These are phyloP conservation scores for Fulvia fulva DNA, from an alignment of 2,329 filamentous ascomycete genomes.

Conservation along the genomic window DNA sequence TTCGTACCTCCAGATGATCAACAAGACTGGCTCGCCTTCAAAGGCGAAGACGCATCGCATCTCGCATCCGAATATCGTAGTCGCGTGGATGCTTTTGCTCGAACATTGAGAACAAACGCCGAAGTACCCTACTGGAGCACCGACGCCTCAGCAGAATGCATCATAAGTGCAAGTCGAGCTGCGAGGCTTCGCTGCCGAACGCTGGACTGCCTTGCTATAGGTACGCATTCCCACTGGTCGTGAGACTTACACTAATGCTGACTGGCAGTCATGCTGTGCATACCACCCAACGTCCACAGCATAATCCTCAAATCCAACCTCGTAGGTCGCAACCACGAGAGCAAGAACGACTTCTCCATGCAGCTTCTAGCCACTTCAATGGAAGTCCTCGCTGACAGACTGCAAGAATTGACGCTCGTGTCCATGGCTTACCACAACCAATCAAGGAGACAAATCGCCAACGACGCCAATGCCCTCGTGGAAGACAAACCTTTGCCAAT, in stretches of 20 bases:
- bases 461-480: not conserved
- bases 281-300: conserved; percentile 2
- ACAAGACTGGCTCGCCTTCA: conserved; percentile 2
- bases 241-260: not conserved
- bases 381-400: conserved; percentile 1
- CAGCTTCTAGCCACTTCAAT: conserved; percentile 2
- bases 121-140: not conserved
- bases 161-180: not conserved
- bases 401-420: conserved; percentile 8
- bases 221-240: not conserved
- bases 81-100: not conserved
- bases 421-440: not conserved
- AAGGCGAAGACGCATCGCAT: not conserved
- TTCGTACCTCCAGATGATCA: conserved; percentile 1
- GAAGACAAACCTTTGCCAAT: not conserved
- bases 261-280: conserved; percentile 12
- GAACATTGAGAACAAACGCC: not conserved
- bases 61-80: not conserved
- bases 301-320: conserved; percentile 4
- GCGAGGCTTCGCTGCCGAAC: not conserved
- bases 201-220: not conserved
- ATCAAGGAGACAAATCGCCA: not conserved
- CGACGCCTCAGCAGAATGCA: not conserved
- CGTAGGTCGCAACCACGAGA: not conserved
- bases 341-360: conserved; percentile 6